Conservation (phyloP, 2,329 filamentous ascomycete species). For the Tolypocladium amazonense region DNA sequence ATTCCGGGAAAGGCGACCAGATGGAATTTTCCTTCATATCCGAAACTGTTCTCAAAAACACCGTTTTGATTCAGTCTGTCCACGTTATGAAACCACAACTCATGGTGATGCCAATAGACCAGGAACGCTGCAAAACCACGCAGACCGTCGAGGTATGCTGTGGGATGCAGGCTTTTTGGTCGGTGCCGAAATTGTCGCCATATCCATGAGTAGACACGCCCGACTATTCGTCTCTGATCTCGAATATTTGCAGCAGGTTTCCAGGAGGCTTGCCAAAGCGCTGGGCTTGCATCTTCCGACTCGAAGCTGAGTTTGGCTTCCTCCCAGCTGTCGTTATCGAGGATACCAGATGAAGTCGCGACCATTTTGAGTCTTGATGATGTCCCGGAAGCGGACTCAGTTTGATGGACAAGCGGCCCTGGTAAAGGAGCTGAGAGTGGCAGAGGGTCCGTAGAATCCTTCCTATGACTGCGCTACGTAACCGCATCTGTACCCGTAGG, state of each 20-base stretch:
- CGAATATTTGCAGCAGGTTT: not conserved
- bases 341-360: not conserved
- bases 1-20: conserved; percentile 45
- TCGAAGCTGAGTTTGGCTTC: not conserved
- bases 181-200: not conserved
- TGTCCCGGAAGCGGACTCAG: not conserved
- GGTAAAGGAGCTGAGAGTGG: not conserved
- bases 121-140: conserved; percentile 56
- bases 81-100: conserved; percentile 42
- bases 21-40: conserved; percentile 36
- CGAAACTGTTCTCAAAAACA: conserved; percentile 42
- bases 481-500: not conserved
- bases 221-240: not conserved
- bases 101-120: conserved; percentile 53
- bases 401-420: not conserved
- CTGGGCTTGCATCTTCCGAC: not conserved
- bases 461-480: not conserved
- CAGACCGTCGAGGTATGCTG: conserved; percentile 52
- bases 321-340: not conserved
- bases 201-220: conserved; percentile 1
- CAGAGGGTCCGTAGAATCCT: not conserved
- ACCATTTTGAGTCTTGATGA: not conserved
- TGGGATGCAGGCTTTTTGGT: conserved; percentile 28
- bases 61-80: conserved; percentile 8
- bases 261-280: not conserved